phyloP scores from a whole-genome alignment of 1,284 basidiomycete species.

The Cryptococcus amylolentus region DNA sequence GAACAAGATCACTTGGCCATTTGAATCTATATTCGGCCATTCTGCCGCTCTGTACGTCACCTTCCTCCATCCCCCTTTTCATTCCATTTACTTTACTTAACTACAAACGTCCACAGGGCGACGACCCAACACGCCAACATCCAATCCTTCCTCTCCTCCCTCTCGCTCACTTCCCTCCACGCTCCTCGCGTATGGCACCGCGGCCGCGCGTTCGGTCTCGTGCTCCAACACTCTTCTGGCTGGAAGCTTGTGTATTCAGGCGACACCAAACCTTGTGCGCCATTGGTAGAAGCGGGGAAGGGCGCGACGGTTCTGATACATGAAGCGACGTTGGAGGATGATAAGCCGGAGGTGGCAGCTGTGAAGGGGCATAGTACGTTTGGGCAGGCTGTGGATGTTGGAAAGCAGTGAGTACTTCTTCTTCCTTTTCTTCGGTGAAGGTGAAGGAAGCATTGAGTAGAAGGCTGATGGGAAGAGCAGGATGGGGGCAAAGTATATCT shows the following conservation, averaged over 20 bases:
- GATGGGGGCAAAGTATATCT: slow-evolving; percentile 75
- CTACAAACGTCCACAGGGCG: not conserved
- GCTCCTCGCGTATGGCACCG: slow-evolving; percentile 73
- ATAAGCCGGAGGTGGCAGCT: slow-evolving; percentile 67
- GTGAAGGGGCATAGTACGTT: slow-evolving; percentile 85
- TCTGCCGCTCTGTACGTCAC: slow-evolving; percentile 7
- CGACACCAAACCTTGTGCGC: slow-evolving; percentile 76
- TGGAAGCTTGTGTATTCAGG: slow-evolving; percentile 86
- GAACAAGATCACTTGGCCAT: slow-evolving; percentile 18
- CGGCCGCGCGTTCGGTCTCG: slow-evolving; percentile 64
- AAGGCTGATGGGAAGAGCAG: slow-evolving; percentile 46
- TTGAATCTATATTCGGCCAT: slow-evolving; percentile 9
- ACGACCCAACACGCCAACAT: no score
- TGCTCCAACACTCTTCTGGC: slow-evolving; percentile 64
- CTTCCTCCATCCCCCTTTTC: no score
- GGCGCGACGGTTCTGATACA: slow-evolving; percentile 82
- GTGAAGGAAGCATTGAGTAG: not conserved
- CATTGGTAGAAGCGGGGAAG: slow-evolving; percentile 64
- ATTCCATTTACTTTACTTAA: not conserved
- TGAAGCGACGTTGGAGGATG: slow-evolving; percentile 82
- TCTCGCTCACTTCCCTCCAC: slow-evolving; percentile 49
- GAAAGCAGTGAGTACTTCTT: slow-evolving; percentile 56
- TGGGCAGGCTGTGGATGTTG: slow-evolving; percentile 78
- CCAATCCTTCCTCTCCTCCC: no score
- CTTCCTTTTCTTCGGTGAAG: not conserved